A percentile compares a stretch with the other conserved stretches of the same genome.
Evolutionary conservation across 2,329 filamentous ascomycete genomes (phyloP).

Genomic region (Clarireedia hainanense): DNA sequence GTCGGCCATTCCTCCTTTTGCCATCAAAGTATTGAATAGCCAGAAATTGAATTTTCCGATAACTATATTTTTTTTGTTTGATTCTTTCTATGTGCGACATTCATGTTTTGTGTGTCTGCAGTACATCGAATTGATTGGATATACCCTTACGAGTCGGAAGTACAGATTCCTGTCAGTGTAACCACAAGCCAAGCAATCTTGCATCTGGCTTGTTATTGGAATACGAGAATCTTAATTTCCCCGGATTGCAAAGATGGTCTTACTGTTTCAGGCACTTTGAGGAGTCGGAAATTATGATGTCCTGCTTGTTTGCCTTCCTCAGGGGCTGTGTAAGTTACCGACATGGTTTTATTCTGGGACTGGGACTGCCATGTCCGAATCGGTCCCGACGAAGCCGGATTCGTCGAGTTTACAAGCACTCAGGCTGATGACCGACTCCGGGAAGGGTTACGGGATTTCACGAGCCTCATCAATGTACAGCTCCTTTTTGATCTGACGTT

Average conservation of each 20-base stretch:
- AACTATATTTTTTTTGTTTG: not conserved
- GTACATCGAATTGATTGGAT: not conserved
- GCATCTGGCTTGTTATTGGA: not conserved
- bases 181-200: not conserved
- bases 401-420: too few species aligned
- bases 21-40: not conserved
- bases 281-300: not conserved
- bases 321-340: not conserved
- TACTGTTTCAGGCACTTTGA: not conserved
- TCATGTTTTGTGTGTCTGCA: not conserved
- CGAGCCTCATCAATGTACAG: too few species aligned
- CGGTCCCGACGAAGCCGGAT: too few species aligned
- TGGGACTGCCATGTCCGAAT: not conserved
- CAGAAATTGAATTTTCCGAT: constrained; percentile 1
- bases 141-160: not conserved
- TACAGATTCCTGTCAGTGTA: too few species aligned
- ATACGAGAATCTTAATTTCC: not conserved
- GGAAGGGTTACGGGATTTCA: too few species aligned
- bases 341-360: too few species aligned
- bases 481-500: too few species aligned
- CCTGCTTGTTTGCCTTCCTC: not conserved
- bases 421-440: too few species aligned
- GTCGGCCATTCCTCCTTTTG: constrained; percentile 2
- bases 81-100: not conserved
- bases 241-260: not conserved